Percentiles rank a stretch among this genome's conserved stretches.
phyloP scores from a whole-genome alignment of 208 protist species.

The Leishmania guyanensis region DNA sequence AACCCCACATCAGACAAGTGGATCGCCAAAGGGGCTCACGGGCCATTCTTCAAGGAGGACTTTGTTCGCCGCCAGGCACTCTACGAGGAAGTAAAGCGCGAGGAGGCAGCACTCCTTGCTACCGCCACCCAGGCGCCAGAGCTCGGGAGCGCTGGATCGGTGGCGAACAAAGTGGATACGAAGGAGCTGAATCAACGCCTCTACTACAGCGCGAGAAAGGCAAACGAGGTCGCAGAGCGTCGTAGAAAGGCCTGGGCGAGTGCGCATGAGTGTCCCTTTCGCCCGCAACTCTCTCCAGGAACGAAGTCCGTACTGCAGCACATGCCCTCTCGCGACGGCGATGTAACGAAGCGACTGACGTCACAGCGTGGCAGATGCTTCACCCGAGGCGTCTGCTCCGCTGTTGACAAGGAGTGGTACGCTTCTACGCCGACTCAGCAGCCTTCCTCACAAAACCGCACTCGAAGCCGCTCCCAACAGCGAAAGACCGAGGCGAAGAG shows the following conservation, averaged over 20 bases:
- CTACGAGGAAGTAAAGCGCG: constrained; percentile 62
- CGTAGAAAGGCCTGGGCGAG: constrained; percentile 19
- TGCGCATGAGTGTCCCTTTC: constrained; percentile 62
- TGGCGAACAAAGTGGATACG: background rate
- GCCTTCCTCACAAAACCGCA: background rate
- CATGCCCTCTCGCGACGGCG: constrained; percentile 41
- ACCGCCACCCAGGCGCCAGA: background rate
- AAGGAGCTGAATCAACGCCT: constrained; percentile 53
- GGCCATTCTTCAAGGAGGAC: constrained; percentile 61
- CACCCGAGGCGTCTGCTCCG: background rate
- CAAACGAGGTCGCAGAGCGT: constrained; percentile 38
- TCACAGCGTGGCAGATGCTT: background rate
- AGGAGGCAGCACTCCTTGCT: constrained; percentile 37
- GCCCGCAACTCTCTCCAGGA: constrained; percentile 61
- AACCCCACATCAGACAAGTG: constrained; percentile 67
- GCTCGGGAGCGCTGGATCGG: background rate
- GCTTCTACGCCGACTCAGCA: background rate
- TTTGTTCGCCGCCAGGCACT: constrained; percentile 76
- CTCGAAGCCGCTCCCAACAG: background rate
- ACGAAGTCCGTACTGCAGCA: constrained; percentile 53
- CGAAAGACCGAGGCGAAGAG: background rate
- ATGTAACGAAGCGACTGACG: constrained; percentile 76
- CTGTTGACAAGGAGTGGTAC: constrained; percentile 2
- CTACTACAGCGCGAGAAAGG: constrained; percentile 47
- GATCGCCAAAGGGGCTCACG: constrained; percentile 76